Evolutionary conservation across 2,329 filamentous ascomycete species (phyloP).

Genomic region (Calonectria leucothoes): DNA sequence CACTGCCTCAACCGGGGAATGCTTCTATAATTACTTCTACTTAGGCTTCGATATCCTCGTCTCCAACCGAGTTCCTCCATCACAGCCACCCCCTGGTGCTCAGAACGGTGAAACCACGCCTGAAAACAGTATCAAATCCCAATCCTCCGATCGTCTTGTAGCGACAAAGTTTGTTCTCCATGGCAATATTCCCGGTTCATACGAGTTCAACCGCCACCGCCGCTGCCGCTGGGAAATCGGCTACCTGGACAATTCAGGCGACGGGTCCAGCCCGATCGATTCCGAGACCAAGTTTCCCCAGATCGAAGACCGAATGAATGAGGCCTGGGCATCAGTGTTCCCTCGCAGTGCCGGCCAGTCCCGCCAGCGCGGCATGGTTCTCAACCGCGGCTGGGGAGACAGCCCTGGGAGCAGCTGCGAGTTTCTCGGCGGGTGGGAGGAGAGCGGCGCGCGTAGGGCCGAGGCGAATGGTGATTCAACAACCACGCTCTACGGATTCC

Average conservation of each 20-base stretch:
- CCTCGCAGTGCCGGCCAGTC: slow-evolving; percentile 62
- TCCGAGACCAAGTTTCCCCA: slow-evolving; percentile 85
- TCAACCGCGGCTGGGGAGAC: slow-evolving; percentile 92
- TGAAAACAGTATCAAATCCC: slow-evolving; percentile 51
- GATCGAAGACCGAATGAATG: slow-evolving; percentile 75
- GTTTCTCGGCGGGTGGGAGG: slow-evolving; percentile 87
- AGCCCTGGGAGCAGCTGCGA: slow-evolving; percentile 92
- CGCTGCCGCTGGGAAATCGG: slow-evolving; percentile 87
- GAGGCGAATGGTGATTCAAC: slow-evolving; percentile 69
- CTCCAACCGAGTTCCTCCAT: slow-evolving; percentile 78
- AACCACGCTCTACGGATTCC: slow-evolving; percentile 93
- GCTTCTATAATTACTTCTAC: slow-evolving; percentile 98
- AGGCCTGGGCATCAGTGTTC: slow-evolving; percentile 77
- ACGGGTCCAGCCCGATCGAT: slow-evolving; percentile 62
- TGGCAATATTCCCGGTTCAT: slow-evolving; percentile 94
- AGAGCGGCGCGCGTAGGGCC: slow-evolving; percentile 68
- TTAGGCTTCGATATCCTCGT: slow-evolving; percentile 94
- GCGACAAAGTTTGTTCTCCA: slow-evolving; percentile 95
- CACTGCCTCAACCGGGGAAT: slow-evolving; percentile 73
- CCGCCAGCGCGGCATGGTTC: slow-evolving; percentile 80
- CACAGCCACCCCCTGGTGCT: slow-evolving; percentile 65
- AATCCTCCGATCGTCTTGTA: slow-evolving; percentile 74
- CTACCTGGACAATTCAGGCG: slow-evolving; percentile 62
- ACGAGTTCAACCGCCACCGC: slow-evolving; percentile 95
- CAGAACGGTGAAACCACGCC: slow-evolving; percentile 34